Evolutionary conservation across 345 rosid genomes (phyloP).

Genomic region (Euphorbia peplus): DNA sequence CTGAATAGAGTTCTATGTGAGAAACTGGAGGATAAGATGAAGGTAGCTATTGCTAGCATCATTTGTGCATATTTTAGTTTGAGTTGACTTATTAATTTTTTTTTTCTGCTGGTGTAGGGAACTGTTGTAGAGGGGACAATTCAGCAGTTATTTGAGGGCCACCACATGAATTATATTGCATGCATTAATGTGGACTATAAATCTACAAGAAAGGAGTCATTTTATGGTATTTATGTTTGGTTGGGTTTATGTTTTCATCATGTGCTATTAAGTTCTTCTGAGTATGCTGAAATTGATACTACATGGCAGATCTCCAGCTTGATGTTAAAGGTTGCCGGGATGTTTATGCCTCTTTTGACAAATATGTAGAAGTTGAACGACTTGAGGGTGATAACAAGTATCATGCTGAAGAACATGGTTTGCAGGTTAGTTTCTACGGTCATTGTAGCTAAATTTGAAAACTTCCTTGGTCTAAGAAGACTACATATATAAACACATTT

Average conservation of each 20-base stretch:
- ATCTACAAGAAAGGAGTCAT: conserved; percentile 93
- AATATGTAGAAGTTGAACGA: conserved; percentile 93
- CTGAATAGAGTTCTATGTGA: conserved; percentile 88
- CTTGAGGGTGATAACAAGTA: conserved; percentile 99
- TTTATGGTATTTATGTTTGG: conserved; percentile 62
- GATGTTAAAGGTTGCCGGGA: conserved; percentile 98
- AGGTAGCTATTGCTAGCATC: conserved; percentile 37
- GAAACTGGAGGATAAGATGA: conserved; percentile 98
- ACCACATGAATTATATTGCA: conserved; percentile 88
- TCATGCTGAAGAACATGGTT: conserved; percentile 80
- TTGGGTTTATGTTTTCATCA: neutral
- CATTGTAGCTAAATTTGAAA: neutral
- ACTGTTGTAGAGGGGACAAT: conserved; percentile 98
- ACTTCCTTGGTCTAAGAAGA: neutral
- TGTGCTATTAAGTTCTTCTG: neutral
- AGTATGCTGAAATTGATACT: neutral
- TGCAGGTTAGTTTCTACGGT: conserved; percentile 61
- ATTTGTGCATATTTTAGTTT: neutral
- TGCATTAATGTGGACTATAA: conserved; percentile 94
- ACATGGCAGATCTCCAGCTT: conserved; percentile 82
- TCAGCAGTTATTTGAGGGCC: conserved; percentile 96
- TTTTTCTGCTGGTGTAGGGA: conserved; percentile 44
- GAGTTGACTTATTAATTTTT: conserved; percentile 10
- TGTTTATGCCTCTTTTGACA: conserved; percentile 96
- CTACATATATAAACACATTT: neutral